A percentile compares a stretch with the other conserved stretches of the same genome.
Conservation (phyloP, 768 basidiomycete genomes). For the Dendrothele bispora region DNA sequence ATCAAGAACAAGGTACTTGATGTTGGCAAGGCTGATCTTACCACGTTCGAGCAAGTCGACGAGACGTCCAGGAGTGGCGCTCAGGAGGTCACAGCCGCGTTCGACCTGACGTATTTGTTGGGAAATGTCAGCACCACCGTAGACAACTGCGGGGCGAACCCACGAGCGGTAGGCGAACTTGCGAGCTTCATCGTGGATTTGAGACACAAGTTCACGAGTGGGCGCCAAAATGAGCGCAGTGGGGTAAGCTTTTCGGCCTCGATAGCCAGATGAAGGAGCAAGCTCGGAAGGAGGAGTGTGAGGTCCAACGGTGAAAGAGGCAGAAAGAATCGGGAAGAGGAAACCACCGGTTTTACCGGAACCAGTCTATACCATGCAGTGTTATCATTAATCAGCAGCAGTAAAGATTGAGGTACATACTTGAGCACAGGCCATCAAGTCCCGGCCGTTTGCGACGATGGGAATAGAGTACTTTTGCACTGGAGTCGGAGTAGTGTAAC, state of each 20-base stretch:
- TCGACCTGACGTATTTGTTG: conserved; percentile 92
- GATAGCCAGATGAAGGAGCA: conserved; percentile 43
- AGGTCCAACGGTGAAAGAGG: conserved; percentile 86
- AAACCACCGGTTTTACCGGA: conserved; percentile 99
- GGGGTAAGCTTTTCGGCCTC: conserved; percentile 88
- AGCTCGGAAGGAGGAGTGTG: conserved; percentile 61
- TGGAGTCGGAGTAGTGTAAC: conserved; percentile 94
- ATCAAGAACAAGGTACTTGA: conserved; percentile 97
- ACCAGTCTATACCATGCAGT: conserved; percentile 69
- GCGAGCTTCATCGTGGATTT: conserved; percentile 98
- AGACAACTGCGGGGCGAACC: conserved; percentile 98
- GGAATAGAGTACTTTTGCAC: conserved; percentile 99
- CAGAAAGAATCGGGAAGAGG: conserved; percentile 97
- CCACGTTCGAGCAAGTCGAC: conserved; percentile 99
- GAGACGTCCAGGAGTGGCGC: conserved; percentile 95
- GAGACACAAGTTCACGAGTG: conserved; percentile 97
- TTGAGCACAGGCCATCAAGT: conserved; percentile 95
- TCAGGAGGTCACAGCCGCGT: conserved; percentile 94
- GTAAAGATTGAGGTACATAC: conserved; percentile 38
- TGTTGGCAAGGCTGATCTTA: conserved; percentile 92
- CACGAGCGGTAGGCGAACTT: conserved; percentile 99
- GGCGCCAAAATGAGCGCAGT: conserved; percentile 98
- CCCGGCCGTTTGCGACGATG: conserved; percentile 87
- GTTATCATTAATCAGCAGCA: conserved; percentile 13
- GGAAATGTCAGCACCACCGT: conserved; percentile 98